phyloP scores from a whole-genome alignment of 2,329 filamentous ascomycete genomes.

The Leptographium galeiforme region DNA sequence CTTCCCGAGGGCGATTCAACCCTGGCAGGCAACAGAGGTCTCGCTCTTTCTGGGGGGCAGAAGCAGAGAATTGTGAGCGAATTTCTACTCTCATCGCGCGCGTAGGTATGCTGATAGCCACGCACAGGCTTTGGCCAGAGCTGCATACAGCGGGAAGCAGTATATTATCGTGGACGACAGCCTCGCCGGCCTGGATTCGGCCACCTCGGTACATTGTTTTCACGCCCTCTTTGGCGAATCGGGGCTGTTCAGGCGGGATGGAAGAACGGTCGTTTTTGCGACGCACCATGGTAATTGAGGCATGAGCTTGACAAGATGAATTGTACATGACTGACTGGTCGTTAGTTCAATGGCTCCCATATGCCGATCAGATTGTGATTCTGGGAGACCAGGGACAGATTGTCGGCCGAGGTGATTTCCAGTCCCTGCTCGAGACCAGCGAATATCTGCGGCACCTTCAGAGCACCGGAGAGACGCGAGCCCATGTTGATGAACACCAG shows the following conservation, averaged over 20 bases:
- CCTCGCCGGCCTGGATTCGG: slow-evolving; percentile 29
- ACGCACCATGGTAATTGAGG: slow-evolving; percentile 20
- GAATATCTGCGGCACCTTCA: slow-evolving; percentile 11
- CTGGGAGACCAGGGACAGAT: not conserved
- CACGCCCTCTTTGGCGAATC: slow-evolving; percentile 23
- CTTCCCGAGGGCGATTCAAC: slow-evolving; percentile 14
- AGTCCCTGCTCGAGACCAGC: not conserved
- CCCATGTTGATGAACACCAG: too few relatives aligned
- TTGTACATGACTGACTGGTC: slow-evolving; percentile 1
- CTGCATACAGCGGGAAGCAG: slow-evolving; percentile 23
- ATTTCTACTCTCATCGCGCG: not conserved
- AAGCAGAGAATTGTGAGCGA: slow-evolving; percentile 8
- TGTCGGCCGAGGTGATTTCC: not conserved
- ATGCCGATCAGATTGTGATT: not conserved
- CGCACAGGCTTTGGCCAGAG: slow-evolving; percentile 28
- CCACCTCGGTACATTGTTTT: slow-evolving; percentile 29
- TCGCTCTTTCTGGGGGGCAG: slow-evolving; percentile 17
- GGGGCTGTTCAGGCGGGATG: slow-evolving; percentile 25
- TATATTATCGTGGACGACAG: slow-evolving; percentile 32
- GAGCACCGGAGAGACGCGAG: not conserved
- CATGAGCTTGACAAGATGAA: not conserved
- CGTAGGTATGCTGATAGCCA: not conserved
- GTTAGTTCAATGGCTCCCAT: not conserved
- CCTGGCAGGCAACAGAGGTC: slow-evolving; percentile 13
- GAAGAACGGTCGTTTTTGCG: slow-evolving; percentile 28